A percentile compares a stretch with the other conserved stretches of the same genome.
phyloP scores from a whole-genome alignment of 75 land plant species.

The Selaginella moellendorffii region DNA sequence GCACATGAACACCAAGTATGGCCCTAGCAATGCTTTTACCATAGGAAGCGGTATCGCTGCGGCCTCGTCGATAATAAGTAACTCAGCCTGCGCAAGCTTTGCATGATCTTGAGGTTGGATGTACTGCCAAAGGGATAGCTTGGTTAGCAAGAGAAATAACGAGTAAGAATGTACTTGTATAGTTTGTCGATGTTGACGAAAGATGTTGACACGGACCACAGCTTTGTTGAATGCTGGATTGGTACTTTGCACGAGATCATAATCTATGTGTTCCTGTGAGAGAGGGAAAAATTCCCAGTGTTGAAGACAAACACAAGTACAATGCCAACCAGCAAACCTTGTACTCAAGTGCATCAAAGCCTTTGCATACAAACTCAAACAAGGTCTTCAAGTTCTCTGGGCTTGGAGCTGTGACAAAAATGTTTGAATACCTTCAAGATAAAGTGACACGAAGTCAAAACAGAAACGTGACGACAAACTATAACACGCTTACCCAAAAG shows the following conservation, averaged over 20 bases:
- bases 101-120: constrained; percentile 74
- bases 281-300: too few species aligned
- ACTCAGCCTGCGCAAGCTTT: constrained; percentile 91
- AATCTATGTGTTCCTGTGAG: constrained; percentile 73
- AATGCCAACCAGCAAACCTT: too few species aligned
- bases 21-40: constrained; percentile 87
- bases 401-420: constrained; percentile 91
- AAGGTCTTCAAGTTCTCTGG: constrained; percentile 96
- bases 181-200: constrained; percentile 87
- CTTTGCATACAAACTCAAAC: constrained; percentile 83
- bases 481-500: too few species aligned
- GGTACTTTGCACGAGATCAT: constrained; percentile 67
- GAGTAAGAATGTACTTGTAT: constrained; percentile 46
- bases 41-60: constrained; percentile 95
- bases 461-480: too few species aligned
- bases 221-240: constrained; percentile 73
- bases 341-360: constrained; percentile 70
- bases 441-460: too few species aligned
- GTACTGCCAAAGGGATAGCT: constrained; percentile 38
- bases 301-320: too few species aligned
- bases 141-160: not conserved
- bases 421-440: constrained; percentile 72
- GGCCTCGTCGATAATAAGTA: constrained; percentile 92
- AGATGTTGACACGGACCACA: constrained; percentile 62
- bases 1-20: constrained; percentile 85